Base-by-base conservation (phyloP, 495 filamentous ascomycete species). In the Aspergillus bertholletiae region DNA sequence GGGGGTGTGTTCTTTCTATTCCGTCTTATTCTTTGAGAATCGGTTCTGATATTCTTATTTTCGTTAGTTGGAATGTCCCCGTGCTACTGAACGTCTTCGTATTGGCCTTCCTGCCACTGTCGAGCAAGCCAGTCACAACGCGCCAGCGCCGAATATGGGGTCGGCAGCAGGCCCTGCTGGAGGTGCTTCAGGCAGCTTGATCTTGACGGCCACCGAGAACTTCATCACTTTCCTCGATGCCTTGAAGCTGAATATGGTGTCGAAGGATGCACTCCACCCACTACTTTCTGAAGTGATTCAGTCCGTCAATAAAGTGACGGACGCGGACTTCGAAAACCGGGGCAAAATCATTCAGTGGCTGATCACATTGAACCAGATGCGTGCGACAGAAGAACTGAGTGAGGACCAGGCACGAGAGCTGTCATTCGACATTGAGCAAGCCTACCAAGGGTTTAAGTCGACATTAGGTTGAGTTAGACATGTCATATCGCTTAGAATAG, bases 171-270 rank as follows among this genome's bases (percentile, higher is more conserved):
- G 67, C 23, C 53, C 63, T 35, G 50, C 55, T 43, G 81, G 70
- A 30, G 80, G 78, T 40, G 83, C 84, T 51, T 86, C 86, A 18
- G 89, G 88, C 23, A 82, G 84, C 37, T 77, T 93, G 34, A 91
- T 96, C 52, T 70, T 93, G 24, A 82, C 89, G 46, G 92, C 94
- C 5, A 96, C 94, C 4, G 90, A 97, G 70, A 92, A 96, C 66
- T 99, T 99, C 65, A 97, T 99, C 69, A 99, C 95, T 0, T 92
- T 97, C 71, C 77, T 99, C 43, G 95, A 99, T 70, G 95, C 94
- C 21, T 78, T 97, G 60, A 88, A 88, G 61, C 78, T 99, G 35
- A 88, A 90, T 21, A 83, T 96, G 71, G 75, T 92, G 12, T 91
- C 92, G 7, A 99, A 99, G 68, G 93, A 99, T 72, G 90, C 92